Conservation (phyloP, 495 filamentous ascomycete genomes). For the Cladorrhinum samala region DNA sequence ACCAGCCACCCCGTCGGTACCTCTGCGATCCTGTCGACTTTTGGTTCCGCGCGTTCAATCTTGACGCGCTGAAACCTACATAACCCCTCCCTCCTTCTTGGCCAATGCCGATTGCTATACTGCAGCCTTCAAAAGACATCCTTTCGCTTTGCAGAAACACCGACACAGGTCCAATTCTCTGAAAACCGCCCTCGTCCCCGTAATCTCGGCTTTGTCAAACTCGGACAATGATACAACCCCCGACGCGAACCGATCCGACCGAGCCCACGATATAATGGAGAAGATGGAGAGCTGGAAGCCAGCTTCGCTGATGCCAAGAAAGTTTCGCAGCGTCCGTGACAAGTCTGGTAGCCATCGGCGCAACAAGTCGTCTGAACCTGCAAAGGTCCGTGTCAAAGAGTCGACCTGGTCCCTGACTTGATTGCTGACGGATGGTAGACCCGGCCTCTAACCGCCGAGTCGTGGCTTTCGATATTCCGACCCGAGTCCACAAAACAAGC, state of each 20-base stretch:
- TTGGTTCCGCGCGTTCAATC: too few species aligned
- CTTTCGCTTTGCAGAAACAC: too few species aligned
- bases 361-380: constrained; percentile 41
- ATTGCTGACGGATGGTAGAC: constrained; percentile 26
- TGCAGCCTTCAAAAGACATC: too few species aligned
- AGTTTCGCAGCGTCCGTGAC: constrained; percentile 69
- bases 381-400: constrained; percentile 38
- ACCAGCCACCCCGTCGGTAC: too few species aligned
- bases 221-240: background rate
- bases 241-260: background rate
- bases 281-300: constrained; percentile 20
- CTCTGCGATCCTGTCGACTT: too few species aligned
- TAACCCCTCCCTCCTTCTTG: too few species aligned
- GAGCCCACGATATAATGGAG: constrained; percentile 11
- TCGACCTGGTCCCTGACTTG: constrained; percentile 5
- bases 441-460: constrained; percentile 34
- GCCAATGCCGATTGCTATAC: too few species aligned
- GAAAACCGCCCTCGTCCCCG: background rate
- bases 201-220: background rate
- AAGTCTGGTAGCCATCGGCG: constrained; percentile 50
- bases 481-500: constrained; percentile 45
- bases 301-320: constrained; percentile 28
- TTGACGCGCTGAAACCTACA: too few species aligned
- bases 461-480: constrained; percentile 51
- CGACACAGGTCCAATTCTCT: too few species aligned